Evolutionary conservation across 2,329 filamentous ascomycete species (phyloP), one percentile per base, ranked within the genome.

Genomic region (Neonectria sp.): DNA sequence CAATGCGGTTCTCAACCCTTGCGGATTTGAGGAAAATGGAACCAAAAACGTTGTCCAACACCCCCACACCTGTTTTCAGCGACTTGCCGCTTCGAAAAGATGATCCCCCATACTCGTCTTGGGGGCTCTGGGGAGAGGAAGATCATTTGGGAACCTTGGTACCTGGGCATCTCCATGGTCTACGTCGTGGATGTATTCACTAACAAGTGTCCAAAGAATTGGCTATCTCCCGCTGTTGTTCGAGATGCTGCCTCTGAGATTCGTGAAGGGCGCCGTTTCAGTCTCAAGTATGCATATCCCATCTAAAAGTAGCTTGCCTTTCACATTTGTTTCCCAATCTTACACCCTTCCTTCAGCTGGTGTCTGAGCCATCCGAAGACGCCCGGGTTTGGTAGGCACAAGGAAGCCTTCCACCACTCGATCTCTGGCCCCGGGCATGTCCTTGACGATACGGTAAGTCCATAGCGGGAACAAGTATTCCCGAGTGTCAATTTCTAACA

Each of bases 91-190:
- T 66, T 4, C 46, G 40, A 48, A 51, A 58, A 17, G 53, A 59
- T 13, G 63, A 66, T 21, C 63, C 58, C 31, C 55, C 55, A 8
- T 58, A 62, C 31, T 66, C 58, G 9, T 58, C 58, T 6, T 66
- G 63, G 63, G 58, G 63, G 1, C 58, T 61, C 6, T 66, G 63
- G 58, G 63, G 63, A 9, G 29, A 46, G 11, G 58, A 66, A 3
- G 58, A 66, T 31, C 63, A 62, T 35, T 37, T 62, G 27, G 63
- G 63, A 24, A 62, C 58, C 40, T 62, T 62, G 53, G 63, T 66
- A 40, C 35, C 5, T 27, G 4, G 15, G 2, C 15, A 35, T 27
- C 15, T n/a, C 5, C 4, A 27, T 13, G 17, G 35, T 40, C 13
- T 25, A 5, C 4, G 6, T 17, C 1, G 3, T 31, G 3, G 13